Conservation (phyloP, 2,329 filamentous ascomycete species). For the Paracoccidioides lutzii region DNA sequence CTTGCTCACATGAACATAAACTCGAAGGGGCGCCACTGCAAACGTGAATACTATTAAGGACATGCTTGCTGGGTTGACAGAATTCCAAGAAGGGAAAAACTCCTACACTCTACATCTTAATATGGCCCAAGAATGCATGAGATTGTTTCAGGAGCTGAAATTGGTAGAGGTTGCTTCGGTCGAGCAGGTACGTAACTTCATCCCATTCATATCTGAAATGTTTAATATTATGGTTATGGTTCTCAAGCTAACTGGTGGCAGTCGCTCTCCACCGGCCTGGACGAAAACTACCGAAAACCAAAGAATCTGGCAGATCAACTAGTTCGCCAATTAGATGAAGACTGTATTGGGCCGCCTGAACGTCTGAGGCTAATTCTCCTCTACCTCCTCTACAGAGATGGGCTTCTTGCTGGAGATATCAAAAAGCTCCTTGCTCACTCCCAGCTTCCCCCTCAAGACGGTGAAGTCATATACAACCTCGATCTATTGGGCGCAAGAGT, state of each 20-base stretch:
- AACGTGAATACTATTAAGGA: slow-evolving; percentile 87
- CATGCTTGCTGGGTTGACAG: slow-evolving; percentile 87
- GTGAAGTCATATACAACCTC: slow-evolving; percentile 58
- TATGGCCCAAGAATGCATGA: slow-evolving; percentile 98
- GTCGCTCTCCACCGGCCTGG: slow-evolving; percentile 77
- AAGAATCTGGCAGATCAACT: slow-evolving; percentile 80
- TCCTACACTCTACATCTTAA: slow-evolving; percentile 86
- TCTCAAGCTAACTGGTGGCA: slow-evolving; percentile 16
- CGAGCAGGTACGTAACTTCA: slow-evolving; percentile 50
- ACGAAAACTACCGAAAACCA: slow-evolving; percentile 82
- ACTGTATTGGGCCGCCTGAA: slow-evolving; percentile 56
- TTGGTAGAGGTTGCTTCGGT: slow-evolving; percentile 74
- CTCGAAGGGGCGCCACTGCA: slow-evolving; percentile 49
- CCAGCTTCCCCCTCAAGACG: slow-evolving; percentile 60
- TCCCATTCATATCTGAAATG: background rate
- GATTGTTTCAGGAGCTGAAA: slow-evolving; percentile 72
- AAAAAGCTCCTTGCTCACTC: slow-evolving; percentile 74
- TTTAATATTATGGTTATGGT: background rate
- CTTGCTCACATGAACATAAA: slow-evolving; percentile 3
- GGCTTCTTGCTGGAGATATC: slow-evolving; percentile 71
- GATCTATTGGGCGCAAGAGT: slow-evolving; percentile 68
- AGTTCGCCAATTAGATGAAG: slow-evolving; percentile 77
- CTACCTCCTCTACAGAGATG: slow-evolving; percentile 76
- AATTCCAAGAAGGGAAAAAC: slow-evolving; percentile 93
- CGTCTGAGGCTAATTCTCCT: slow-evolving; percentile 73